Conservation (phyloP, 768 basidiomycete genomes). For the Pulveroboletus ravenelii region DNA sequence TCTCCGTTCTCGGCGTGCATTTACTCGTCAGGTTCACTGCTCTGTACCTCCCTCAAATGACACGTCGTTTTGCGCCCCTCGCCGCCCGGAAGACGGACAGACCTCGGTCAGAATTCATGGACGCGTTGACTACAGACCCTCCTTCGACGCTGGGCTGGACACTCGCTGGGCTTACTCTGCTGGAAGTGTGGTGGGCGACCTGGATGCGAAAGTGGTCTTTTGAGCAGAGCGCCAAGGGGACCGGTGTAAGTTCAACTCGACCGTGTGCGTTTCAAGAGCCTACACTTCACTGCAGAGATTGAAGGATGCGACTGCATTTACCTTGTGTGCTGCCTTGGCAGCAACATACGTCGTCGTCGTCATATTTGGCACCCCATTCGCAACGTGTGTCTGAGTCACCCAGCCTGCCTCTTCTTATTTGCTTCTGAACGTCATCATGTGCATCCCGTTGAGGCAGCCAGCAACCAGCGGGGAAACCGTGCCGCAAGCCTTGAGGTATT, state of each 20-base stretch:
- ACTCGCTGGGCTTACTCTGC: constrained; percentile 46
- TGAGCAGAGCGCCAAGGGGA: constrained; percentile 37
- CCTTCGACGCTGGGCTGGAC: constrained; percentile 54
- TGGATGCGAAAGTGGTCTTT: constrained; percentile 60
- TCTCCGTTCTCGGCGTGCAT: constrained; percentile 65
- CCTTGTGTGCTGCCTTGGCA: constrained; percentile 43
- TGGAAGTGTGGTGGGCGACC: constrained; percentile 71
- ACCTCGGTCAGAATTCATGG: constrained; percentile 69
- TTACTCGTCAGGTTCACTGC: constrained; percentile 61
- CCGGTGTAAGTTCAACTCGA: constrained; percentile 42
- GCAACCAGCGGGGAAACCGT: too few species aligned
- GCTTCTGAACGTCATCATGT: too few species aligned
- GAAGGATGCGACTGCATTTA: constrained; percentile 47
- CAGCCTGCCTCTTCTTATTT: too few species aligned
- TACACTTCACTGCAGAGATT: constrained; percentile 45
- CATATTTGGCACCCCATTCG: constrained; percentile 72
- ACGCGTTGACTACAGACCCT: constrained; percentile 59
- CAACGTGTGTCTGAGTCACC: constrained; percentile 28
- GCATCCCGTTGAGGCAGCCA: too few species aligned
- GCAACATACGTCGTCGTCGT: constrained; percentile 46
- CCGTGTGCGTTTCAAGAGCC: constrained; percentile 34
- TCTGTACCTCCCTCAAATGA: constrained; percentile 66
- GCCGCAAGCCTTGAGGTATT: too few species aligned
- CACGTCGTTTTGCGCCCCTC: constrained; percentile 39
- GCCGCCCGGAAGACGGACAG: constrained; percentile 41